These are phyloP conservation scores for Phlyctochytrium planicorne DNA, from an alignment of 192 early-diverging fungal species.

Conservation along the genomic window DNA sequence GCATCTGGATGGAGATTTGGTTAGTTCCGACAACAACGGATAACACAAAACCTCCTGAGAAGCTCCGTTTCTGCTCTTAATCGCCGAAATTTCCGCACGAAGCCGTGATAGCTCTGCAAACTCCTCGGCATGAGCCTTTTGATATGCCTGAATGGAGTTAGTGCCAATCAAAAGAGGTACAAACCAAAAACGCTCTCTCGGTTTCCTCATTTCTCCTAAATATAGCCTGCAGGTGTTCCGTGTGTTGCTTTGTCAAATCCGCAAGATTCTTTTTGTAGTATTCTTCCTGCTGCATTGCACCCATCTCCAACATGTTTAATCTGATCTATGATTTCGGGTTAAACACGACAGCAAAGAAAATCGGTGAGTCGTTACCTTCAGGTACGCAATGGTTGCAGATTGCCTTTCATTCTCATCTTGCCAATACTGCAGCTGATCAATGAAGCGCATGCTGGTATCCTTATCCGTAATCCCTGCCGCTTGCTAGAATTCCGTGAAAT, in stretches of 20 bases:
- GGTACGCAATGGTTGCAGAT: conserved; percentile 37
- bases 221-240: conserved; percentile 48
- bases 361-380: conserved; percentile 33
- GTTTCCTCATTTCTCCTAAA: conserved; percentile 45
- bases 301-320: conserved; percentile 42
- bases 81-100: conserved; percentile 18
- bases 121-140: conserved; percentile 34
- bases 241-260: conserved; percentile 47
- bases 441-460: conserved; percentile 33
- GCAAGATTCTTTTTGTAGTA: conserved; percentile 45
- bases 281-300: conserved; percentile 41
- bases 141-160: conserved; percentile 26
- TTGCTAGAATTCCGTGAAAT: conserved; percentile 29
- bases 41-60: too few relatives aligned
- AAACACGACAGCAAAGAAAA: not conserved
- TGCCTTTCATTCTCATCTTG: conserved; percentile 46
- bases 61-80: not conserved
- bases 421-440: conserved; percentile 41
- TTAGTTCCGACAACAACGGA: too few relatives aligned
- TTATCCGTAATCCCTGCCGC: conserved; percentile 35
- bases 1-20: too few relatives aligned
- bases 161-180: not conserved
- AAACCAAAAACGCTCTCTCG: conserved; percentile 43
- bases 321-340: conserved; percentile 20
- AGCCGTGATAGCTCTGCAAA: conserved; percentile 27